Conservation (phyloP, 371 early-diverging fungal genomes). For the Apophysomyces elegans region DNA sequence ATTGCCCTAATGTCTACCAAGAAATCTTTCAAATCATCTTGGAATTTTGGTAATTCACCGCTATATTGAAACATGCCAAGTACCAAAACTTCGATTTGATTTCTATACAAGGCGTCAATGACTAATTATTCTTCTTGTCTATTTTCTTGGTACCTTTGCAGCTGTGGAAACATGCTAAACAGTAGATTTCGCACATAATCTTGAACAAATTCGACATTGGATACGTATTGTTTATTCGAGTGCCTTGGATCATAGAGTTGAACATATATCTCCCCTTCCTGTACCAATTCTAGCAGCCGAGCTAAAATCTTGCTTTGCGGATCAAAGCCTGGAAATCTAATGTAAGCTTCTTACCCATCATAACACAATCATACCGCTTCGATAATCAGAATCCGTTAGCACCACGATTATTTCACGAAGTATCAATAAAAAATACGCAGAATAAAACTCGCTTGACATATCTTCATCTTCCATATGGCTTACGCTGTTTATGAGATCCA, state of each 20-base stretch:
- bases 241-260: conserved; percentile 77
- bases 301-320: conserved; percentile 85
- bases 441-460: conserved; percentile 85
- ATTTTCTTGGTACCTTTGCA: conserved; percentile 63
- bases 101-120: conserved; percentile 37
- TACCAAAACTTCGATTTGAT: conserved; percentile 85
- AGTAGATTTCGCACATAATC: conserved; percentile 79
- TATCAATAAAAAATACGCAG: conserved; percentile 79
- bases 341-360: too few relatives aligned
- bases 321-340: conserved; percentile 69
- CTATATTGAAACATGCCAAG: conserved; percentile 82
- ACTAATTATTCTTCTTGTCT: not conserved
- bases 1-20: conserved; percentile 64
- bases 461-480: conserved; percentile 65
- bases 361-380: conserved; percentile 68
- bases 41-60: conserved; percentile 81
- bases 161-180: conserved; percentile 83
- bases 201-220: conserved; percentile 77
- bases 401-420: conserved; percentile 90
- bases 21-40: conserved; percentile 91
- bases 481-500: conserved; percentile 75
- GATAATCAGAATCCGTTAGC: conserved; percentile 91
- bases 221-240: conserved; percentile 73
- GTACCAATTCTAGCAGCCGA: conserved; percentile 85
- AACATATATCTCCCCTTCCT: conserved; percentile 80